Percentiles rank a stretch among this genome's conserved stretches.
These are phyloP conservation scores for Komagataella phaffii DNA, from an alignment of 805 yeast genomes.

Conservation along the genomic window DNA sequence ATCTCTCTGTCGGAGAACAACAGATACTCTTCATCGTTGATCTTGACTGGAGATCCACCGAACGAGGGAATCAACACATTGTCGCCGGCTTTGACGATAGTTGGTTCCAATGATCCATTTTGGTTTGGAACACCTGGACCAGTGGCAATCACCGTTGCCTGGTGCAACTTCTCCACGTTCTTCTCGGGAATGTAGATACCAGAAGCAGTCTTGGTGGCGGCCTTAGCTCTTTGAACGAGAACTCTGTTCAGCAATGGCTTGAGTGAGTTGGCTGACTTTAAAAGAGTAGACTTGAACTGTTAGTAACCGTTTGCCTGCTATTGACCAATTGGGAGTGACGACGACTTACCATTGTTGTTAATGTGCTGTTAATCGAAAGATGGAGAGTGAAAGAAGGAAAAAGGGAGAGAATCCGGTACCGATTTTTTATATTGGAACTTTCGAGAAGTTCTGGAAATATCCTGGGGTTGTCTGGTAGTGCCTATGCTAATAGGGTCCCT, in stretches of 20 bases:
- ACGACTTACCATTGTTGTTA: neutral
- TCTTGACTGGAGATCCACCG: conserved; percentile 84
- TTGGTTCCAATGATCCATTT: conserved; percentile 59
- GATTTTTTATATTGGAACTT: neutral
- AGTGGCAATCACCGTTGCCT: conserved; percentile 84
- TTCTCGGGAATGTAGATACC: conserved; percentile 93
- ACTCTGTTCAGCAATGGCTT: conserved; percentile 94
- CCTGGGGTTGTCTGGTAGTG: neutral
- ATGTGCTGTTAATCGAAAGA: neutral
- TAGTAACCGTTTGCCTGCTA: neutral
- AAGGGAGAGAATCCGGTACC: neutral
- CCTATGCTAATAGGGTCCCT: neutral
- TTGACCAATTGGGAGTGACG: neutral
- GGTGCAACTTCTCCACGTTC: conserved; percentile 87
- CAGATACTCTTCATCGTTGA: conserved; percentile 53
- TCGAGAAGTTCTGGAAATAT: neutral
- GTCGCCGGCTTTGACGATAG: conserved; percentile 82
- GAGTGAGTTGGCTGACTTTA: conserved; percentile 77
- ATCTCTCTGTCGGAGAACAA: conserved; percentile 89
- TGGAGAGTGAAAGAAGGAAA: neutral
- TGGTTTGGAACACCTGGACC: conserved; percentile 85
- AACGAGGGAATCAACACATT: conserved; percentile 87
- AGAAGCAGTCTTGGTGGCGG: conserved; percentile 80
- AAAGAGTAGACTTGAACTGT: conserved; percentile 32
- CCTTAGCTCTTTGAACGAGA: conserved; percentile 87